phyloP scores from a whole-genome alignment of 331 rosid species.

The Prunus yedoensis region DNA sequence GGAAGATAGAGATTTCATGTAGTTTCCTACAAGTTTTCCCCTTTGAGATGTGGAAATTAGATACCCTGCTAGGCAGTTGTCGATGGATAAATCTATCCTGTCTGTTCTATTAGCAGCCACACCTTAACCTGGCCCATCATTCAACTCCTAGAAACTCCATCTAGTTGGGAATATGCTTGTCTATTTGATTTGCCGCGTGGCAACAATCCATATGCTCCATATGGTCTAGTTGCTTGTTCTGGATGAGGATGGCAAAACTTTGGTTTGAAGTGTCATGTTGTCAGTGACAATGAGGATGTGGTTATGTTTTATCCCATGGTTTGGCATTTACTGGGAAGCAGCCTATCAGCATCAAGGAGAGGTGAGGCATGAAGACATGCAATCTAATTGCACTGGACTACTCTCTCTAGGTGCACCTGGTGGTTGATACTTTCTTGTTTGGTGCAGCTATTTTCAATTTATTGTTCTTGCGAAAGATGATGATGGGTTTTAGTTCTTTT shows the following conservation, averaged over 20 bases:
- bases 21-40: neutral
- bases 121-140: slow-evolving; percentile 12
- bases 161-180: neutral
- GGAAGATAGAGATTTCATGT: neutral
- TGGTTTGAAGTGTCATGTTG: neutral
- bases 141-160: neutral
- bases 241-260: neutral
- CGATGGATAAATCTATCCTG: neutral
- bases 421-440: neutral
- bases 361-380: slow-evolving; percentile 7
- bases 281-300: neutral
- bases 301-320: neutral
- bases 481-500: neutral
- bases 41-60: neutral
- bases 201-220: neutral
- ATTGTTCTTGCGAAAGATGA: neutral
- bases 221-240: neutral
- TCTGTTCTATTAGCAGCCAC: slow-evolving; percentile 1
- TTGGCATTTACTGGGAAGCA: neutral
- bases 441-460: neutral
- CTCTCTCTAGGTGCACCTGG: neutral
- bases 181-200: slow-evolving; percentile 1
- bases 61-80: neutral
- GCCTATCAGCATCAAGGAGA: slow-evolving; percentile 15
- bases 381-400: neutral